Conservation (phyloP, 345 rosid genomes). For the Melastoma malabathricum region DNA sequence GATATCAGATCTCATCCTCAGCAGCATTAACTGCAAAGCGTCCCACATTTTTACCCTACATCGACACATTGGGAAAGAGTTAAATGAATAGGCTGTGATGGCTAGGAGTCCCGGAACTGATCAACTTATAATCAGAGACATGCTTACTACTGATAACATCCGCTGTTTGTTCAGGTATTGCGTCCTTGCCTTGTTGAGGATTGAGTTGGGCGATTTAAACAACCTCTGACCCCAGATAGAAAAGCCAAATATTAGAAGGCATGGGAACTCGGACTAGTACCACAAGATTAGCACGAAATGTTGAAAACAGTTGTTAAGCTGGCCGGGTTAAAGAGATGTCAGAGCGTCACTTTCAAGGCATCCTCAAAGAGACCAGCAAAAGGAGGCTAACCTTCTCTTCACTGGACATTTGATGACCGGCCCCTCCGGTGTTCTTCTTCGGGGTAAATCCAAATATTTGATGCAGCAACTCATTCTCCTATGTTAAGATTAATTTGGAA, state of each 20-base stretch:
- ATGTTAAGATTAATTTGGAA: too few relatives aligned
- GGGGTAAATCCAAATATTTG: slow-evolving; percentile 68
- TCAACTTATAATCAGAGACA: background rate
- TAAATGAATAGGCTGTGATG: background rate
- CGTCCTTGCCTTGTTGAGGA: slow-evolving; percentile 74
- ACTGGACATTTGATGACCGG: slow-evolving; percentile 26
- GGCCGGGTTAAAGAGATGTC: background rate
- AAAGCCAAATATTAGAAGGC: background rate
- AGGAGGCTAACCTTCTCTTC: slow-evolving; percentile 45
- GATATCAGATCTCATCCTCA: slow-evolving; percentile 16
- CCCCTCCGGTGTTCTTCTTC: slow-evolving; percentile 24
- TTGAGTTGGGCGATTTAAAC: slow-evolving; percentile 72
- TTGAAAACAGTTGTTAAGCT: too few relatives aligned
- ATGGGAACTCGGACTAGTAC: background rate
- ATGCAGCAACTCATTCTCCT: slow-evolving; percentile 87
- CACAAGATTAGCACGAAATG: background rate
- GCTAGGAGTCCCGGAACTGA: background rate
- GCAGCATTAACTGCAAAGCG: slow-evolving; percentile 25
- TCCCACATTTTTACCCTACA: slow-evolving; percentile 43
- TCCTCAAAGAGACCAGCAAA: background rate
- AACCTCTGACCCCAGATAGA: slow-evolving; percentile 39
- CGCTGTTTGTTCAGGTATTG: slow-evolving; percentile 70
- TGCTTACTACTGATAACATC: slow-evolving; percentile 51
- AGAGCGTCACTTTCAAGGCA: background rate
- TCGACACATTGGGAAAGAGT: slow-evolving; percentile 1